Evolutionary conservation across 2,329 filamentous ascomycete genomes (phyloP), one percentile per base, ranked within the genome.

Genomic region (Rhynchosporium secalis): DNA sequence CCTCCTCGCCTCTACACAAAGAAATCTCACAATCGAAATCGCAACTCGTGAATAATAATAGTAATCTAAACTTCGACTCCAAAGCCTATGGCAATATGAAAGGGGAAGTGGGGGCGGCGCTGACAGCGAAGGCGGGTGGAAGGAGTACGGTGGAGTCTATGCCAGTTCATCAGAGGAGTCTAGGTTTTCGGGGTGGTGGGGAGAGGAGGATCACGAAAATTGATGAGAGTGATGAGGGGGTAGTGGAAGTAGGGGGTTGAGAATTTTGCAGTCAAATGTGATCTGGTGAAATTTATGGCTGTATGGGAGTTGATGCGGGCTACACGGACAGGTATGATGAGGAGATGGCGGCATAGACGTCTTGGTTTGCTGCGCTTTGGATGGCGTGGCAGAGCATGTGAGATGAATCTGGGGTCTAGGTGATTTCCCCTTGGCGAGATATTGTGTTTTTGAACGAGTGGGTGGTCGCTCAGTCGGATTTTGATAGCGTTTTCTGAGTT

Each of bases 1-100:
- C 33, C 62, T 79, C 80, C 0, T 85, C 83, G 6, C 81, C 82
- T 0, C 70, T 85, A 3, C 79, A 83, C 38, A 68, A 72, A 60
- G 68, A 69, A 49, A 26, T 62, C 36, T 47, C 63, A 33, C 59
- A 62, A 48, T 48, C 29, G 6, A 41, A 38, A 7, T 48, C 29
- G 6, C 41, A 38, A 7, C 47, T 62, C n/a, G 33, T 36, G 33
- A 36, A 36, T 10, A 65, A 60, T 26, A 58, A 56, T 12, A 65
- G 62, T 15, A 70, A 70, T 62, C 33, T 68, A 5, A 69, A 69
- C 56, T 36, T 60, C 9, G 63, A 62, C 38, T 31, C 49, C 28
- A 49, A 61, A 3, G 43, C 41, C 29, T 31, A 36, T 33, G 61
- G 61, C 15, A 41, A 64, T 43, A 38, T 62, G 15, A 67, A 62